Evolutionary conservation across 257 asterid species (phyloP).

Genomic region (Capsicum rhomboideum): DNA sequence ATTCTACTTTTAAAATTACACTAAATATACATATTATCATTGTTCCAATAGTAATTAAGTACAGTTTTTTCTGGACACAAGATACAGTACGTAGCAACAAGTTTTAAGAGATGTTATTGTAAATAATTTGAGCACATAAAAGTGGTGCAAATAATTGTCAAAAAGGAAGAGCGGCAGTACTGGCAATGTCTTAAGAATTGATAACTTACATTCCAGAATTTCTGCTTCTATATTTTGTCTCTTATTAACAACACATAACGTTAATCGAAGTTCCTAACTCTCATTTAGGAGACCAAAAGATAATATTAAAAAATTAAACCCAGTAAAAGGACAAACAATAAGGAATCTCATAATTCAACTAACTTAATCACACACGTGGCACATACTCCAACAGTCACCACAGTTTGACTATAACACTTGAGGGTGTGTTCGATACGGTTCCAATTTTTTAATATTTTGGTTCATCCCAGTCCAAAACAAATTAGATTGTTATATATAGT

Average conservation of each 20-base stretch:
- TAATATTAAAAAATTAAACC: not conserved
- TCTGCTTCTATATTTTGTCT: not conserved
- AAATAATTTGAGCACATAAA: not conserved
- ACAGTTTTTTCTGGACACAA: not conserved
- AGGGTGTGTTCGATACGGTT: not conserved
- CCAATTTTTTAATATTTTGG: not conserved
- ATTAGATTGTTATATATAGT: too few relatives aligned
- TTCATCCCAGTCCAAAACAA: too few relatives aligned
- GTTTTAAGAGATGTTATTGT: not conserved
- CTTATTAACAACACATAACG: not conserved
- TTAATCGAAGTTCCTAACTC: constrained; percentile 1
- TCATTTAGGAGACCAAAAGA: not conserved
- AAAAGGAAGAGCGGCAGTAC: not conserved
- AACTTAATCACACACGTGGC: constrained; percentile 6
- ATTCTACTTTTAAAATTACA: too few relatives aligned
- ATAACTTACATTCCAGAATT: not conserved
- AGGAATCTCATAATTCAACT: not conserved
- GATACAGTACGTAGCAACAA: not conserved
- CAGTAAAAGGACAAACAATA: not conserved
- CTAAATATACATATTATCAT: too few relatives aligned
- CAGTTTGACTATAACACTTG: not conserved
- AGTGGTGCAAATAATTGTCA: not conserved
- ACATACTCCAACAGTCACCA: not conserved
- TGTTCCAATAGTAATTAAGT: too few relatives aligned
- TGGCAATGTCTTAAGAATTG: not conserved